Conservation (phyloP, 2,329 filamentous ascomycete genomes). For the Beauveria brongniartii region DNA sequence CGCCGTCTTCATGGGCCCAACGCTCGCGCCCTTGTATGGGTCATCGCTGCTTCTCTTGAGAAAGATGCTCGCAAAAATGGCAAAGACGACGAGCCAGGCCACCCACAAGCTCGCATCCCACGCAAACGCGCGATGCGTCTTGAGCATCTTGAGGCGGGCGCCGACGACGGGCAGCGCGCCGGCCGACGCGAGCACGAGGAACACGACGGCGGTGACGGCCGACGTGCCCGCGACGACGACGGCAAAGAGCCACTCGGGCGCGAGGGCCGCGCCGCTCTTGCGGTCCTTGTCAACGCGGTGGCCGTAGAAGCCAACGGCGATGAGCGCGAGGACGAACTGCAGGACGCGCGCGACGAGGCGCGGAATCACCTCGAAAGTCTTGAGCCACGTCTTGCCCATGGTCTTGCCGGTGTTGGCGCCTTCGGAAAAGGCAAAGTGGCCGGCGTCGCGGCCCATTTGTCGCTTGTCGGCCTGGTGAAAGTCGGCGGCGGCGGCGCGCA, state of each 20-base stretch:
- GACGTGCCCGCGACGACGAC: conserved; percentile 48
- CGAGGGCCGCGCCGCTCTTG: conserved; percentile 30
- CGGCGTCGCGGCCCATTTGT: conserved; percentile 25
- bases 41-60: conserved; percentile 49
- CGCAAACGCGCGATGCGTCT: conserved; percentile 35
- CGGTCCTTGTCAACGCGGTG: conserved; percentile 45
- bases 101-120: conserved; percentile 37
- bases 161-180: conserved; percentile 26
- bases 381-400: conserved; percentile 36
- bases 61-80: conserved; percentile 65
- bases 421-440: conserved; percentile 25
- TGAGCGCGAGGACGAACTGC: conserved; percentile 62
- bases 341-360: conserved; percentile 52
- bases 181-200: conserved; percentile 30
- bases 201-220: conserved; percentile 40
- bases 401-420: conserved; percentile 31
- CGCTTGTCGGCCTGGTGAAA: conserved; percentile 26
- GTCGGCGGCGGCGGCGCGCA: conserved; percentile 21
- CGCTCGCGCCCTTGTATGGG: conserved; percentile 35
- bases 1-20: conserved; percentile 55
- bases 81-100: conserved; percentile 60
- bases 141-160: conserved; percentile 25
- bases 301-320: conserved; percentile 62
- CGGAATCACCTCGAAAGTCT: conserved; percentile 37
- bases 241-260: conserved; percentile 57